These are phyloP conservation scores for Haplographium delicatum DNA, from an alignment of 495 filamentous ascomycete species.

Conservation along the genomic window DNA sequence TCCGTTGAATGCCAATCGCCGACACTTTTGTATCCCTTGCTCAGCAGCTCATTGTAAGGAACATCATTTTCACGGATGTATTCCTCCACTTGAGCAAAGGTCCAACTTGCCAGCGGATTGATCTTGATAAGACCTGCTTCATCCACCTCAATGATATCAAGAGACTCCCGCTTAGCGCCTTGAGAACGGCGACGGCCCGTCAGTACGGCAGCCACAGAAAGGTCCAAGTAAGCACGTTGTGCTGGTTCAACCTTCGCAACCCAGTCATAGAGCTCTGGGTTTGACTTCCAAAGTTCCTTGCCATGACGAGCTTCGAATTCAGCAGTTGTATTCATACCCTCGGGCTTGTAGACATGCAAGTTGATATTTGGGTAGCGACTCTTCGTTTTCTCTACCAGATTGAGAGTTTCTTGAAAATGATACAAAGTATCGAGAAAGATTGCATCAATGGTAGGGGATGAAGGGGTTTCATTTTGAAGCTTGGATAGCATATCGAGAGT, in stretches of 20 bases:
- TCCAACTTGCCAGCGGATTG: slow-evolving; percentile 98
- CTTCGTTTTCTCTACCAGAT: slow-evolving; percentile 73
- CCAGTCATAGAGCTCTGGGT: slow-evolving; percentile 91
- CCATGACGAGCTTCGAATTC: slow-evolving; percentile 83
- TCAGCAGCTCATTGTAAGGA: slow-evolving; percentile 87
- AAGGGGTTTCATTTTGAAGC: slow-evolving; percentile 61
- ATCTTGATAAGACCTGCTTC: slow-evolving; percentile 93
- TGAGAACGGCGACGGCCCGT: slow-evolving; percentile 93
- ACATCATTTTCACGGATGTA: slow-evolving; percentile 84
- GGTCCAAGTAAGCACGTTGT: slow-evolving; percentile 82
- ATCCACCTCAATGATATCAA: slow-evolving; percentile 88
- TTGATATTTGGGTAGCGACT: slow-evolving; percentile 69
- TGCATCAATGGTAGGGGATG: slow-evolving; percentile 65
- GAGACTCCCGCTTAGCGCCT: slow-evolving; percentile 83
- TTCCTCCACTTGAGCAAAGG: slow-evolving; percentile 78
- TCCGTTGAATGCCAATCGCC: slow-evolving; percentile 97
- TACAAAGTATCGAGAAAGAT: slow-evolving; percentile 97
- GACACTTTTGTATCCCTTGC: slow-evolving; percentile 91
- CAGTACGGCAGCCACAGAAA: slow-evolving; percentile 85
- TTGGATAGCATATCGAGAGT: slow-evolving; percentile 95
- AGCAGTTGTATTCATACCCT: slow-evolving; percentile 57
- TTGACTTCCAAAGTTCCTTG: slow-evolving; percentile 75
- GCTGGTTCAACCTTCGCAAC: slow-evolving; percentile 95
- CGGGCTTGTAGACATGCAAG: slow-evolving; percentile 85
- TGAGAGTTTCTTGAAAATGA: slow-evolving; percentile 88